A percentile compares a stretch with the other conserved stretches of the same genome.
These are phyloP conservation scores for Salinomyces thailandicus DNA, from an alignment of 2,329 filamentous ascomycete species.

Conservation along the genomic window DNA sequence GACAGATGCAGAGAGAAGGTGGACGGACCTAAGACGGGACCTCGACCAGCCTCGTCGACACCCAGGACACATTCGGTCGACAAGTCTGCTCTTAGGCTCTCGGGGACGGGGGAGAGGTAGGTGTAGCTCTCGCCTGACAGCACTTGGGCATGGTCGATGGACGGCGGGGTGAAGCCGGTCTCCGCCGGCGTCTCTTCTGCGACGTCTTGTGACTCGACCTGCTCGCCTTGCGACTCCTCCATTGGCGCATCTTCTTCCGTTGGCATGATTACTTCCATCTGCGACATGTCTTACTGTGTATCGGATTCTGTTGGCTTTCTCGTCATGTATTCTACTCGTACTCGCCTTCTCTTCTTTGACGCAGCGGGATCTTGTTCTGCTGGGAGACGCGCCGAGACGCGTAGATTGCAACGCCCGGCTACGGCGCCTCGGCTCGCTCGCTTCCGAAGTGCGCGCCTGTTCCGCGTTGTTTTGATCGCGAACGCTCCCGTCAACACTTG, in stretches of 20 bases:
- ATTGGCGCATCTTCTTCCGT: constrained; percentile 8
- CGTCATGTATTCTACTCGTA: too few relatives aligned
- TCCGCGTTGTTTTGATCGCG: too few relatives aligned
- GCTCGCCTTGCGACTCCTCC: constrained; percentile 23
- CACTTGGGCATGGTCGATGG: constrained; percentile 31
- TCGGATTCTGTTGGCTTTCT: too few relatives aligned
- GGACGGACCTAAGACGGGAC: constrained; percentile 69
- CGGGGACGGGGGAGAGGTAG: constrained; percentile 37
- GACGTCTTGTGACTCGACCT: constrained; percentile 22
- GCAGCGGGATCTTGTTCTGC: too few relatives aligned
- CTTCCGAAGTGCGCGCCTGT: too few relatives aligned
- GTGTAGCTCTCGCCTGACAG: constrained; percentile 38
- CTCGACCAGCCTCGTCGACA: constrained; percentile 87
- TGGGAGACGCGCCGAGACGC: too few relatives aligned
- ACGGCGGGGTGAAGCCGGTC: constrained; percentile 38
- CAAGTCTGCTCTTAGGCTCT: constrained; percentile 31
- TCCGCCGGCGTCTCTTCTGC: constrained; percentile 24
- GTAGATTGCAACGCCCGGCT: too few relatives aligned
- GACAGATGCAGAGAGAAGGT: too few relatives aligned
- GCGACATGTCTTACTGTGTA: too few relatives aligned
- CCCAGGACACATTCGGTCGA: constrained; percentile 63
- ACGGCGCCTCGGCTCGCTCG: too few relatives aligned
- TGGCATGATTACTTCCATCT: not conserved
- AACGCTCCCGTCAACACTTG: too few relatives aligned
- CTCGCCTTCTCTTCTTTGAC: too few relatives aligned